Evolutionary conservation across 768 basidiomycete genomes (phyloP).

Genomic region (Grammothele lineata): DNA sequence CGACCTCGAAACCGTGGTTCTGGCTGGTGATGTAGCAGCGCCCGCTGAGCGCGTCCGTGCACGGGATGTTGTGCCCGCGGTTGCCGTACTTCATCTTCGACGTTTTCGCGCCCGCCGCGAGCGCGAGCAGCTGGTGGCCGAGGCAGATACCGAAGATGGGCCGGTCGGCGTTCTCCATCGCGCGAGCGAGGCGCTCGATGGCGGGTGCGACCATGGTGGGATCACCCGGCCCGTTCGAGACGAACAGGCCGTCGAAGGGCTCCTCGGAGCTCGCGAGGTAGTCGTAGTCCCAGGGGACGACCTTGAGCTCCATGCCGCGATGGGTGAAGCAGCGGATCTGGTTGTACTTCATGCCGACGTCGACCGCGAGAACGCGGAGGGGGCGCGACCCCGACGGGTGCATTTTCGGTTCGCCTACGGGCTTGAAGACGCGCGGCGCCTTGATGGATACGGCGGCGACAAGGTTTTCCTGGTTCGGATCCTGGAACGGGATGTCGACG

Average conservation of each 20-base stretch:
- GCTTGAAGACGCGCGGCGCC: slow-evolving; percentile 63
- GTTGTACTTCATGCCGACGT: slow-evolving; percentile 99
- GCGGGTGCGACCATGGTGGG: slow-evolving; percentile 80
- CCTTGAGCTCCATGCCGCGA: slow-evolving; percentile 93
- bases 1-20: slow-evolving; percentile 97
- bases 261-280: slow-evolving; percentile 68
- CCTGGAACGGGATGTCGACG: slow-evolving; percentile 74
- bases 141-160: slow-evolving; percentile 99
- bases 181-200: slow-evolving; percentile 59
- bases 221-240: slow-evolving; percentile 98
- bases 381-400: slow-evolving; percentile 73
- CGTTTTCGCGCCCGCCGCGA: slow-evolving; percentile 90
- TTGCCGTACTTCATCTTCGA: slow-evolving; percentile 99
- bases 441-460: slow-evolving; percentile 84
- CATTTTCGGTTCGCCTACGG: slow-evolving; percentile 47
- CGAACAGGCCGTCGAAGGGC: slow-evolving; percentile 90
- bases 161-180: slow-evolving; percentile 66
- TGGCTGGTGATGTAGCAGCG: slow-evolving; percentile 99
- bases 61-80: slow-evolving; percentile 98
- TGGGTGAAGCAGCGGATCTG: slow-evolving; percentile 94
- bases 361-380: slow-evolving; percentile 83
- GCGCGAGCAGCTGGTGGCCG: slow-evolving; percentile 93
- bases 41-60: slow-evolving; percentile 89
- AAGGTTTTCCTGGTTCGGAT: slow-evolving; percentile 87
- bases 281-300: slow-evolving; percentile 97